Evolutionary conservation across 2,329 filamentous ascomycete genomes (phyloP), one percentile per base, ranked within the genome.

Genomic region (Ceratocystis lukuohia): DNA sequence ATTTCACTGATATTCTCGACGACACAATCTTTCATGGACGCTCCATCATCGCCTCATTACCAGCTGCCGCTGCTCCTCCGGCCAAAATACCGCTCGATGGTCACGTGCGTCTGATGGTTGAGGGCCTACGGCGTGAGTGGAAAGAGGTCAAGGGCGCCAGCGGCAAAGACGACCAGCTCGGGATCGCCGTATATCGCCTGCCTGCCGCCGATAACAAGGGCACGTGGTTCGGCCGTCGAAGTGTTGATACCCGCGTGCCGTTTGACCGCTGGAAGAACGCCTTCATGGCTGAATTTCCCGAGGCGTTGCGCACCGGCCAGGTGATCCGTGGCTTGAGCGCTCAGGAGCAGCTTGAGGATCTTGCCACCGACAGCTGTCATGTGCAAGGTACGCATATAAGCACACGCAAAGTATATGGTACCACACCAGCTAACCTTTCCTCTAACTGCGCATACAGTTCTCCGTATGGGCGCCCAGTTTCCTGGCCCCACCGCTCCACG

Each of bases 181-280:
- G 82, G 0, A 86, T 96, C 69, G 81, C 80, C 66, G 85, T 96
- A 28, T 96, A 88, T 77, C 96, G 95, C 74, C 80, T 94, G 68
- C 77, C 81, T 0, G 84, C 87, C 1, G 87, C 89, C 71, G 93
- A 97, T 74, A 86, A 90, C 46, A 87, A 87, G 70, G 93, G 92
- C 1, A 81, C 88, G 6, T 97, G 93, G 93, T 97, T 96, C 75
- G 90, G 90, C 28, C 80, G 93, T 66, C 80, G 88, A 62, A 96
- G 91, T 73, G 80, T 96, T 22, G 91, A 96, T 72, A 85, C 88
- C 71, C 89, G 87, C 0, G 74, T 95, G 22, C 80, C 85, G 0
- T 96, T 95, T 74, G 81, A 83, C 22, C 86, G 84, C 73, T 96
- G 91, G 86, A 88, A 86, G 77, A 80, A 80, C 63, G 91, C 88